Percentiles rank a stretch among this genome's conserved stretches.
Evolutionary conservation across 2,329 filamentous ascomycete species (phyloP).

Genomic region (Chaetomium strumarium): DNA sequence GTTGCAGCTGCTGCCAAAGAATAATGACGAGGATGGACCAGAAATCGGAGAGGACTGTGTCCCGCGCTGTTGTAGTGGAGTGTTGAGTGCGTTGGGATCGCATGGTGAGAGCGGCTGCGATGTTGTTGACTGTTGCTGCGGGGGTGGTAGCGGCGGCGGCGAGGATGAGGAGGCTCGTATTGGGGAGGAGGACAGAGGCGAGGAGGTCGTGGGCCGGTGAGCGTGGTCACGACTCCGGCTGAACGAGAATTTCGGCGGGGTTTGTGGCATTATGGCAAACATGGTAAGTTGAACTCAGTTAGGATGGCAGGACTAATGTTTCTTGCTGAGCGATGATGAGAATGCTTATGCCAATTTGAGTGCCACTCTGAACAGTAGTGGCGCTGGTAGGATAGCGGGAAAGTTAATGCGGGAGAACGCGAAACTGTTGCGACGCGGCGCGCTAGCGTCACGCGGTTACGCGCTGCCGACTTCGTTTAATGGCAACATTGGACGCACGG

Average conservation of each 20-base stretch:
- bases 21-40: not conserved
- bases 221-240: slow-evolving; percentile 26
- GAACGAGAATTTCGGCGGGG: slow-evolving; percentile 38
- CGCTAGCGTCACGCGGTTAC: slow-evolving; percentile 9
- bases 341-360: not conserved
- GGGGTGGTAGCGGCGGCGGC: slow-evolving; percentile 34
- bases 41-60: slow-evolving; percentile 35
- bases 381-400: not conserved
- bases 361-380: not conserved
- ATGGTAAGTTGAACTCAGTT: not conserved
- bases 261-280: slow-evolving; percentile 30
- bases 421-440: slow-evolving; percentile 3
- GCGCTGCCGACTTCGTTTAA: slow-evolving; percentile 6
- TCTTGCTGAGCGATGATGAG: not conserved
- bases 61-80: slow-evolving; percentile 29
- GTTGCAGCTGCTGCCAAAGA: not conserved
- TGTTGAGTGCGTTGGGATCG: slow-evolving; percentile 37
- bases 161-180: slow-evolving; percentile 47
- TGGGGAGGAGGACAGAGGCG: slow-evolving; percentile 55
- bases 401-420: slow-evolving; percentile 9
- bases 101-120: slow-evolving; percentile 6
- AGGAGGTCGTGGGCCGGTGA: slow-evolving; percentile 44
- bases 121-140: not conserved
- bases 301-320: not conserved
- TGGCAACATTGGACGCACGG: slow-evolving; percentile 11